Evolutionary conservation across 1,284 basidiomycete genomes (phyloP).

Genomic region (Porphyrellus sp.): DNA sequence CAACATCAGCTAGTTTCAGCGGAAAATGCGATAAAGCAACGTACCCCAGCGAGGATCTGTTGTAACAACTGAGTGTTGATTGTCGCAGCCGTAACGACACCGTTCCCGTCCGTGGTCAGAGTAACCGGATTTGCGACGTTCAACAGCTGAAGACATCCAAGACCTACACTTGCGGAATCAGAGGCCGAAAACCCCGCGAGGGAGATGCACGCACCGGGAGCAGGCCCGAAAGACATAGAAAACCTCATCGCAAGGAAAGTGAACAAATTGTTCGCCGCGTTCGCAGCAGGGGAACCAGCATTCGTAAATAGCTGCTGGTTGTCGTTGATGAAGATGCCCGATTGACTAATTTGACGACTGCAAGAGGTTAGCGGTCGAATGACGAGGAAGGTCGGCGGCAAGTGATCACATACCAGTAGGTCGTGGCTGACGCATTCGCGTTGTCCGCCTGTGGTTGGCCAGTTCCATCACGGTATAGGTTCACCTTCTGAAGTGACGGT

Average conservation of each 20-base stretch:
- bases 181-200: background rate
- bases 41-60: constrained; percentile 20
- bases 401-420: constrained; percentile 22
- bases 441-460: constrained; percentile 26
- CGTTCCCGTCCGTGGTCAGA: constrained; percentile 28
- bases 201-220: constrained; percentile 16
- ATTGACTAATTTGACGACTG: constrained; percentile 26
- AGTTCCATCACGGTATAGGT: constrained; percentile 27
- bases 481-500: constrained; percentile 26
- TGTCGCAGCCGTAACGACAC: constrained; percentile 26
- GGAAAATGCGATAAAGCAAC: background rate
- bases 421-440: constrained; percentile 21
- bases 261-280: constrained; percentile 22
- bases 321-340: constrained; percentile 24
- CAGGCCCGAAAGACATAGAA: constrained; percentile 23
- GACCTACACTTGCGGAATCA: constrained; percentile 17
- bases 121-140: constrained; percentile 25
- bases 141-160: constrained; percentile 20
- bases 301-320: constrained; percentile 23
- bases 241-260: constrained; percentile 32
- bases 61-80: constrained; percentile 23
- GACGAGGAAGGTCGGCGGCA: background rate
- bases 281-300: constrained; percentile 20
- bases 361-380: background rate
- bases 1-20: constrained; percentile 1